Base-by-base conservation (phyloP, 116 monocot species). In the Trichopus zeylanicus region DNA sequence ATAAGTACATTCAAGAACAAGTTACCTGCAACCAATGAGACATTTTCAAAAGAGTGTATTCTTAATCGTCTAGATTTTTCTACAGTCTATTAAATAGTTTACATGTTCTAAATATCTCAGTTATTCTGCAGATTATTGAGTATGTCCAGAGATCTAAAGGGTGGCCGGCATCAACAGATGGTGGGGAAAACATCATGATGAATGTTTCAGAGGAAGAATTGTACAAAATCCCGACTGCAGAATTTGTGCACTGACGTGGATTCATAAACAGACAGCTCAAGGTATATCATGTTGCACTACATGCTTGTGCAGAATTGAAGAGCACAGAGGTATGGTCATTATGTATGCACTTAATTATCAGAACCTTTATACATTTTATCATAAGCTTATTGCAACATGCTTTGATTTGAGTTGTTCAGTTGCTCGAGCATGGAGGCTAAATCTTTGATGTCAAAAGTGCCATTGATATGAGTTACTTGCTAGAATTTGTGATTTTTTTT, bases 131-230 rank as follows among this genome's bases (percentile, higher is more conserved):
- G 97, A 87, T 97, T 79, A 69, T 91, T 42, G 97, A 97, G 57
- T 71, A 81, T 65, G 97, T 97, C 48, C 79, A 87, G 55, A 84
- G 87, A 67, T 87, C 91, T 49, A 97, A 97, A 61, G 97, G 91
- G 0, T 97, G 97, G 97, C 77, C 87, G 30, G 55, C 84, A 35
- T 62, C 76, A 56, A 84, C 67, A 68, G 84, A 97, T 62, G 61
- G 75, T 60, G 91, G 87, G 56, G 91, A 97, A 75, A 97, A 91
- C 68, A 53, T 84, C 51, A 97, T 97, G 97, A 81, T 91, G 87
- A 83, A 91, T 67, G 77, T 97, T 29, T 81, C 86, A 24, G 81
- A 84, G 72, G 97, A 97, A 72, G 97, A 97, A 56, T 56, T 97
- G 13, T 97, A 97, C 62, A 97, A 91, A 48, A 78, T 90, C 24